These are phyloP conservation scores for Leucocoprinus leucothites DNA, from an alignment of 768 basidiomycete species.

Conservation along the genomic window DNA sequence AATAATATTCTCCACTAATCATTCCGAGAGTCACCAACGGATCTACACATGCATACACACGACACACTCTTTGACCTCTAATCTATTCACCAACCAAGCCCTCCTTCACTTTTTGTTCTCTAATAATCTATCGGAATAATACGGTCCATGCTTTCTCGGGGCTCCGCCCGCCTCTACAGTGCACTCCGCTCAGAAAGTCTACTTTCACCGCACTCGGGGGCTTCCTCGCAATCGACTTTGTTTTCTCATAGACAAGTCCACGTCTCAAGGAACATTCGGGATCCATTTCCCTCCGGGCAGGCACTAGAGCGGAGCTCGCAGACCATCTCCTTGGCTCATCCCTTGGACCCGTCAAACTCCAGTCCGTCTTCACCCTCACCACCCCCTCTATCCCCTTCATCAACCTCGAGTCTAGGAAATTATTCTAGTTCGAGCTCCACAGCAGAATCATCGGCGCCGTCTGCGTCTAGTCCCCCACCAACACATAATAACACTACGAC, in stretches of 20 bases:
- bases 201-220: neutral
- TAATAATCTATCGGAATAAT: neutral
- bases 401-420: conserved; percentile 8
- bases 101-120: neutral
- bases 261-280: conserved; percentile 12
- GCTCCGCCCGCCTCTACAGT: conserved; percentile 4
- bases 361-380: conserved; percentile 15
- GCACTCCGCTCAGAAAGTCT: conserved; percentile 1
- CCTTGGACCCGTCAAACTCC: conserved; percentile 19
- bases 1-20: neutral
- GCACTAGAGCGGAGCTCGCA: neutral
- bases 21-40: neutral
- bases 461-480: conserved; percentile 6
- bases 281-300: conserved; percentile 16
- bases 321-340: conserved; percentile 19
- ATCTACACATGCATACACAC: neutral
- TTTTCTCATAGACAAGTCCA: neutral
- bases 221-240: neutral
- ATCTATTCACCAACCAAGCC: neutral
- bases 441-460: neutral
- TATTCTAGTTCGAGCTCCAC: neutral
- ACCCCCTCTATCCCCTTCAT: conserved; percentile 11
- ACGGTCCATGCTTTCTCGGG: neutral
- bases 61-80: neutral
- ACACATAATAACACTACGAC: neutral